These are phyloP conservation scores for Odonthalia washingtoniensis DNA, from an alignment of 31 red algal species.

Conservation along the genomic window DNA sequence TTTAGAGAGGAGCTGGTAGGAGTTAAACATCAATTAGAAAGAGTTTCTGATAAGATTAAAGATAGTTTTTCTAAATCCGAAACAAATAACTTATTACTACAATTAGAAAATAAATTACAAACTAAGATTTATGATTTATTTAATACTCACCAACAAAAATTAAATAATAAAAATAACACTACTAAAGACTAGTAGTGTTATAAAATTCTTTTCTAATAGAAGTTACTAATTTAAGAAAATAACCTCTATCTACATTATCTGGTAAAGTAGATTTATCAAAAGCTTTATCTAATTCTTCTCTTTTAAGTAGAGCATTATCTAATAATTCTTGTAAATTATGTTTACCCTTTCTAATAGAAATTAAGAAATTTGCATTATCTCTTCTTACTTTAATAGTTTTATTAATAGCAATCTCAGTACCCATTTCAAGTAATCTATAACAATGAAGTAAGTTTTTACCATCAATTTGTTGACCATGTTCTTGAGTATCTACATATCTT, in stretches of 20 bases:
- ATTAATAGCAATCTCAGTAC: constrained; percentile 12
- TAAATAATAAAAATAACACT: too few relatives aligned
- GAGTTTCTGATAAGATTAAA: too few relatives aligned
- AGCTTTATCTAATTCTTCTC: background rate
- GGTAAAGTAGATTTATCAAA: constrained; percentile 17
- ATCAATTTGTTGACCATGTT: constrained; percentile 21
- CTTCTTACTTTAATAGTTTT: constrained; percentile 13
- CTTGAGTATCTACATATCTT: constrained; percentile 9
- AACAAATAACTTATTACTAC: too few relatives aligned
- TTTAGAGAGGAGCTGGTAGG: too few relatives aligned
- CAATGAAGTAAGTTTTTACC: constrained; percentile 24
- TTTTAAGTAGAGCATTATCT: constrained; percentile 1
- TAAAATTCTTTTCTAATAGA: too few relatives aligned
- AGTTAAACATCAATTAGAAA: too few relatives aligned
- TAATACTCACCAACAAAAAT: too few relatives aligned
- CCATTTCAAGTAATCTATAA: constrained; percentile 24
- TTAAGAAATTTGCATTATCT: constrained; percentile 15
- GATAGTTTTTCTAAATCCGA: too few relatives aligned
- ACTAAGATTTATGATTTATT: too few relatives aligned
- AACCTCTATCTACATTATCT: constrained; percentile 4
- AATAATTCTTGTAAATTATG: background rate
- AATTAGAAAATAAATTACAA: too few relatives aligned
- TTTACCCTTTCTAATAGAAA: background rate
- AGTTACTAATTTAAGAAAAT: too few relatives aligned
- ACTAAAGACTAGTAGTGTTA: too few relatives aligned